Conservation (phyloP, 2,329 filamentous ascomycete species). For the Epichloe scottii region DNA sequence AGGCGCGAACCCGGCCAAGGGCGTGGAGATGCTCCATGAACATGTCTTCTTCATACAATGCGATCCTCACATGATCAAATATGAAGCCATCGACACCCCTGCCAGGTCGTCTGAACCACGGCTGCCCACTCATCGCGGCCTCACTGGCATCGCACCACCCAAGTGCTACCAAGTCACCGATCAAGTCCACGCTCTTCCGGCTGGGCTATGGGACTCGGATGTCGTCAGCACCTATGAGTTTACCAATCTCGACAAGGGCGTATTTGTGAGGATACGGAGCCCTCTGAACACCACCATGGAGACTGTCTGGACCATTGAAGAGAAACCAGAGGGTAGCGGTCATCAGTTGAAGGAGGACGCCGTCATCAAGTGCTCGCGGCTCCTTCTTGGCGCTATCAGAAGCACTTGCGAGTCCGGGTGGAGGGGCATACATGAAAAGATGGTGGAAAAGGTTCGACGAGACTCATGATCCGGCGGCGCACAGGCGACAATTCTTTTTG, state of each 20-base stretch:
- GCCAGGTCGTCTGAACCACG: constrained; percentile 14
- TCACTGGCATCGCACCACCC: constrained; percentile 16
- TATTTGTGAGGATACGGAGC: constrained; percentile 38
- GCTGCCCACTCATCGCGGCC: constrained; percentile 17
- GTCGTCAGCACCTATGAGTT: constrained; percentile 43
- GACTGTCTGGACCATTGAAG: constrained; percentile 34
- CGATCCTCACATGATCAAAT: constrained; percentile 37
- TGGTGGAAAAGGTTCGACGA: constrained; percentile 23
- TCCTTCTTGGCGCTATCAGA: constrained; percentile 37
- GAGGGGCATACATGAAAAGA: constrained; percentile 36
- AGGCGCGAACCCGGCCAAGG: constrained; percentile 21
- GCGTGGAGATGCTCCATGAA: constrained; percentile 35
- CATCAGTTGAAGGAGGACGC: constrained; percentile 37
- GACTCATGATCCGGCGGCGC: background rate
- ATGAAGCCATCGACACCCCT: constrained; percentile 21
- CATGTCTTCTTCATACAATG: constrained; percentile 39
- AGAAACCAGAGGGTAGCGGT: constrained; percentile 15
- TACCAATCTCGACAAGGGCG: constrained; percentile 33
- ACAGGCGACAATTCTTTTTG: too few relatives aligned
- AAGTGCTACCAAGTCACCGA: constrained; percentile 36
- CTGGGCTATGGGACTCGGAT: constrained; percentile 41
- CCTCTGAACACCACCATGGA: constrained; percentile 41
- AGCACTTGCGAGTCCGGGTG: constrained; percentile 38
- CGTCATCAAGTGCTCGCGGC: constrained; percentile 35
- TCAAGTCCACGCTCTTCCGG: constrained; percentile 37